These are phyloP conservation scores for Canavalia gladiata DNA, from an alignment of 306 rosid species.

Conservation along the genomic window DNA sequence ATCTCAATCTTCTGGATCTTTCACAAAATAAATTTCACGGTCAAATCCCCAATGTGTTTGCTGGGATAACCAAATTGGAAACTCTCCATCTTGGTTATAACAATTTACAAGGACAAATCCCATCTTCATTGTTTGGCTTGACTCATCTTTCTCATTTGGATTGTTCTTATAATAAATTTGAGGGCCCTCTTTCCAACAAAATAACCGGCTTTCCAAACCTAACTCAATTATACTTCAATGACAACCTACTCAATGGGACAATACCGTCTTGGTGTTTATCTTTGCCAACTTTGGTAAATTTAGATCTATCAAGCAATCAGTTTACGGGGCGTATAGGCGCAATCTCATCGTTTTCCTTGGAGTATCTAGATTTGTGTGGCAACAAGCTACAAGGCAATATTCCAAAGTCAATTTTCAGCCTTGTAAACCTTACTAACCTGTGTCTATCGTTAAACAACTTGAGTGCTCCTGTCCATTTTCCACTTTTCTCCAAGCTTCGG, in stretches of 20 bases:
- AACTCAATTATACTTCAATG: accelerated
- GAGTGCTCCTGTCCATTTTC: background rate
- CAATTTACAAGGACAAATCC: background rate
- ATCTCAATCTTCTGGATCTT: constrained; percentile 15
- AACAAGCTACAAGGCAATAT: constrained; percentile 33
- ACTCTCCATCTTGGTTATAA: background rate
- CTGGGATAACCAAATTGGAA: background rate
- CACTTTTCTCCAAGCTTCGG: background rate
- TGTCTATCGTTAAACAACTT: background rate
- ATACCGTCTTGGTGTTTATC: constrained; percentile 40
- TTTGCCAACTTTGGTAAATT: background rate
- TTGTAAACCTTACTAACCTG: background rate
- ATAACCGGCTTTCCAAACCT: background rate
- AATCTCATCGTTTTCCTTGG: background rate
- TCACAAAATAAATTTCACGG: background rate
- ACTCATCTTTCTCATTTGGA: background rate
- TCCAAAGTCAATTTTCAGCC: constrained; percentile 26
- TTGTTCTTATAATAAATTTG: background rate
- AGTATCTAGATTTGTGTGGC: background rate
- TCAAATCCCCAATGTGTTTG: background rate
- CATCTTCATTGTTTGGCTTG: background rate
- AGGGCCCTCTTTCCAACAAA: background rate
- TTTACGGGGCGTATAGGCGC: background rate
- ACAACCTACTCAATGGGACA: background rate
- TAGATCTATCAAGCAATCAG: background rate